Base-by-base conservation (phyloP, 345 rosid species). In the Lepidium aucheri region DNA sequence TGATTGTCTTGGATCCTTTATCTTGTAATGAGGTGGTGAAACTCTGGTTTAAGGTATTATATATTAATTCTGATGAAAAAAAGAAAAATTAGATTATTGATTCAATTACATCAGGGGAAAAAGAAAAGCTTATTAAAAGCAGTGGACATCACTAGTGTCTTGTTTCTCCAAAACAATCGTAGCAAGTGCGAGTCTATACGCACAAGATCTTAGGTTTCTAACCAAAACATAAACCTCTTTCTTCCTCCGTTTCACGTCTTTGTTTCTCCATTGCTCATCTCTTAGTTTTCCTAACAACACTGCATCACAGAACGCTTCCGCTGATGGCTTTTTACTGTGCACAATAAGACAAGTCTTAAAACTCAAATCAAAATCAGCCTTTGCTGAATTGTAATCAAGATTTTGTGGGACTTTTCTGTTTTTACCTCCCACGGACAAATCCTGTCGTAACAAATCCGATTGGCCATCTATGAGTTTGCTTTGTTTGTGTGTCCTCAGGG, bases 361-460 rank as follows among this genome's bases (percentile, higher is more conserved):
- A 36, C 33, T 47, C 20, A 32, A 57, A 49, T 41, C 50, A 59
- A 59, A 6, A 12, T 15, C 45, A n/a, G 40, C 16, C 24, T 8
- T 12, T 61, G 17, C 4, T 61, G 33, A 43, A 20, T 4, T 53
- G 24, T 8, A 54, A 55, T 54, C 35, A 66, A 50, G 33, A 50
- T 20, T 38, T 49, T 20, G 44, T 14, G 52, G 10, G 18, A n/a
- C n/a, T 39, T 68, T 41, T n/a, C 1, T 12, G 9, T 24, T 69
- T 85, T 73, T 63, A 93, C 96, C 94, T 90, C 53, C 98, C 97
- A 56, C 79, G 70, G 43, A 88, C 84, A 73, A 85, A 85, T 53
- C 98, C 98, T 30, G 94, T 80, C 11, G 96, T 86, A 17, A 88
- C 82, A 64, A 93, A 90, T 61, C 98, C 98, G 13, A 93, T 76